These are phyloP conservation scores for Microdochium nivale DNA, from an alignment of 2,329 filamentous ascomycete genomes.

Conservation along the genomic window DNA sequence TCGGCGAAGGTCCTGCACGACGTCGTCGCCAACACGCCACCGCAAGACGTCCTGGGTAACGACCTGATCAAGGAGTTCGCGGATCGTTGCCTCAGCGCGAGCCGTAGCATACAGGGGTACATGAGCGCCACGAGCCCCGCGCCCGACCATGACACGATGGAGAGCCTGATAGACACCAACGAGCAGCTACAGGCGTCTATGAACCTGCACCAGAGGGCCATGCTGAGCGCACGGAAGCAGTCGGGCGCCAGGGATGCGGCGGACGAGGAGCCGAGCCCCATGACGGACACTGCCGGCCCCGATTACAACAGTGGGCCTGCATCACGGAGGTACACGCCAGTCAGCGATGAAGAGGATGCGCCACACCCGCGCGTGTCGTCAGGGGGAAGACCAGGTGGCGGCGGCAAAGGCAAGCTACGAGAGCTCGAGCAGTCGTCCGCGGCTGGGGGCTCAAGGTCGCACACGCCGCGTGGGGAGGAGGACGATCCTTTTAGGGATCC, in stretches of 20 bases:
- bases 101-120: conserved; percentile 75
- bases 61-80: conserved; percentile 92
- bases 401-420: conserved; percentile 21
- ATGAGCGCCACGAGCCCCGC: conserved; percentile 71
- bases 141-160: conserved; percentile 90
- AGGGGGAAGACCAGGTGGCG: conserved; percentile 15
- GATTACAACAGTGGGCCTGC: conserved; percentile 5
- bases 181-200: conserved; percentile 79
- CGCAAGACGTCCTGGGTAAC: conserved; percentile 65
- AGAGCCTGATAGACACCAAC: conserved; percentile 88
- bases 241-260: conserved; percentile 22
- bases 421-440: conserved; percentile 12
- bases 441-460: conserved; percentile 17
- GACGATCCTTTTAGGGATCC: conserved; percentile 27
- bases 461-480: conserved; percentile 17
- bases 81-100: conserved; percentile 74
- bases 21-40: conserved; percentile 77
- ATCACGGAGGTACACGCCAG: background rate
- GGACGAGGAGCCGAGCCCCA: conserved; percentile 2
- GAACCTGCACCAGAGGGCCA: conserved; percentile 75
- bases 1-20: conserved; percentile 90
- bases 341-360: conserved; percentile 14
- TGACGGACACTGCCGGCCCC: conserved; percentile 1
- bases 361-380: conserved; percentile 17
- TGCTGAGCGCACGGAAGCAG: conserved; percentile 54